These are phyloP conservation scores for Nakazawaea ishiwadae DNA, from an alignment of 805 yeast species.

Conservation along the genomic window DNA sequence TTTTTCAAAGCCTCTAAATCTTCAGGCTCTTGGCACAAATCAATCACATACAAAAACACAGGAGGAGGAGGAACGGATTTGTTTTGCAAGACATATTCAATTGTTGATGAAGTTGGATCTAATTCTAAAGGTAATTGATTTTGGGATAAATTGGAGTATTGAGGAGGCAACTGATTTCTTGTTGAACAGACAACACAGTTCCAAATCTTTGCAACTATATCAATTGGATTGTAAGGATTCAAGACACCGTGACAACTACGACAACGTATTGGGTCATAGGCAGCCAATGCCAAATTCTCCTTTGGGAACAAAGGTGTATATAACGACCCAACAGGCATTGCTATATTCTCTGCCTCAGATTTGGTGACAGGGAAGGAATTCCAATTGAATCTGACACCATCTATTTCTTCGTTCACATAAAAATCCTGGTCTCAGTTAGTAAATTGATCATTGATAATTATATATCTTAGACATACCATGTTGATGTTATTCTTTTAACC, in stretches of 20 bases:
- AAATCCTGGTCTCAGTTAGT: constrained; percentile 34
- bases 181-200: constrained; percentile 77
- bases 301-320: constrained; percentile 90
- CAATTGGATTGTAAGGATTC: constrained; percentile 84
- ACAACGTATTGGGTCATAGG: constrained; percentile 84
- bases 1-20: constrained; percentile 81
- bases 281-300: constrained; percentile 70
- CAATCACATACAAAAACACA: constrained; percentile 79
- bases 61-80: constrained; percentile 68
- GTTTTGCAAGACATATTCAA: constrained; percentile 79
- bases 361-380: constrained; percentile 86
- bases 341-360: constrained; percentile 84
- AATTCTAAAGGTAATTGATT: constrained; percentile 82
- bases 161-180: constrained; percentile 78
- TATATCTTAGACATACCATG: too few species aligned
- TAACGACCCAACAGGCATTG: constrained; percentile 89
- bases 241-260: constrained; percentile 80
- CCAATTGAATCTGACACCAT: constrained; percentile 75
- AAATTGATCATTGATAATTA: background rate
- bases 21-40: constrained; percentile 85
- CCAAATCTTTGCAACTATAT: constrained; percentile 74
- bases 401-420: constrained; percentile 55
- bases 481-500: too few species aligned
- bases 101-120: constrained; percentile 61
- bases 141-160: constrained; percentile 70